Conservation (phyloP, 495 filamentous ascomycete genomes). For the Trichoderma parareesei region DNA sequence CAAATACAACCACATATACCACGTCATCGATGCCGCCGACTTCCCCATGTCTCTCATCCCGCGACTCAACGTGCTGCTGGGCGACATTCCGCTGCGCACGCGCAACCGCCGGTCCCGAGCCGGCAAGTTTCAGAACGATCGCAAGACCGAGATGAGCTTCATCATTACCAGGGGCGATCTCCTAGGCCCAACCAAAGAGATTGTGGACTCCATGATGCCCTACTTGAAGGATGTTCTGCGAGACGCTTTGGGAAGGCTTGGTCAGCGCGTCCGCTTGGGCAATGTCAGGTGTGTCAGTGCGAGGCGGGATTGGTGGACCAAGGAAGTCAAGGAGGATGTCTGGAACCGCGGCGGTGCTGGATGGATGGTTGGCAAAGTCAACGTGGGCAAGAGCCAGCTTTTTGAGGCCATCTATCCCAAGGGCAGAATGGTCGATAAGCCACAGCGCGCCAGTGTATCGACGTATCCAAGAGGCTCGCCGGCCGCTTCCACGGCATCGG, state of each 20-base stretch:
- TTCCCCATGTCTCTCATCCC: slow-evolving; percentile 88
- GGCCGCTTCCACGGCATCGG: neutral
- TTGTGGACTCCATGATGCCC: slow-evolving; percentile 76
- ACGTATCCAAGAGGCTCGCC: slow-evolving; percentile 13
- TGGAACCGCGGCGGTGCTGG: slow-evolving; percentile 70
- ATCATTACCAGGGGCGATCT: slow-evolving; percentile 86
- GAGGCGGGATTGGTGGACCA: slow-evolving; percentile 81
- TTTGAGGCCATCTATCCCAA: slow-evolving; percentile 82
- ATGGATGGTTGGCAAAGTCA: slow-evolving; percentile 98
- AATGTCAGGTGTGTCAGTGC: slow-evolving; percentile 81
- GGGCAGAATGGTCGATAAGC: slow-evolving; percentile 43
- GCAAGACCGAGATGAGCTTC: slow-evolving; percentile 67
- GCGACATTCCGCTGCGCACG: slow-evolving; percentile 57
- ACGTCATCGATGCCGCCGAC: slow-evolving; percentile 95
- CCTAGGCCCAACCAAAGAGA: slow-evolving; percentile 66
- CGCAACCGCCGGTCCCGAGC: slow-evolving; percentile 63
- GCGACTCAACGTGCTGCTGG: slow-evolving; percentile 44
- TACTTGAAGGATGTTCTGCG: slow-evolving; percentile 68
- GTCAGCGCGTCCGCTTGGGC: slow-evolving; percentile 60
- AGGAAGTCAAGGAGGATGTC: slow-evolving; percentile 74
- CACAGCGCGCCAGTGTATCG: slow-evolving; percentile 26
- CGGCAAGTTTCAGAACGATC: slow-evolving; percentile 52
- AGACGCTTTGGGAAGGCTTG: slow-evolving; percentile 53
- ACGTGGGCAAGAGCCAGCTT: slow-evolving; percentile 92
- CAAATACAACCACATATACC: slow-evolving; percentile 87